These are phyloP conservation scores for Myxozyma neotropica DNA, from an alignment of 805 yeast species.

Conservation along the genomic window DNA sequence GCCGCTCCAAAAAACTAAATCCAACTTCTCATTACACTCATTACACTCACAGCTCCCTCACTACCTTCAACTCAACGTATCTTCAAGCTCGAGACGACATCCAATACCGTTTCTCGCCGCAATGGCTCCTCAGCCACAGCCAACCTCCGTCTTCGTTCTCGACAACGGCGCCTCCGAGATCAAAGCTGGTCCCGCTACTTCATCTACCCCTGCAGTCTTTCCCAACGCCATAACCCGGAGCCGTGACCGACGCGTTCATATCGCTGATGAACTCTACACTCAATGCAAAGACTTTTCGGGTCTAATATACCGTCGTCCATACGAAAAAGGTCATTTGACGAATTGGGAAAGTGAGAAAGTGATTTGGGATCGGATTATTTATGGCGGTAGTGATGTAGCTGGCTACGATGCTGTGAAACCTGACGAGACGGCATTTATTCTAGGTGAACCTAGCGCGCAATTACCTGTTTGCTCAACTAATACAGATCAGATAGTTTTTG, in stretches of 20 bases:
- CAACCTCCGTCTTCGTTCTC: conserved; percentile 52
- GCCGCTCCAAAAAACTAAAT: too few relatives aligned
- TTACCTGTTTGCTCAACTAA: conserved; percentile 78
- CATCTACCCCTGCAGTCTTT: conserved; percentile 45
- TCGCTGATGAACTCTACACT: conserved; percentile 66
- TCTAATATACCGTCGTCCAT: conserved; percentile 74
- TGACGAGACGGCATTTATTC: conserved; percentile 59
- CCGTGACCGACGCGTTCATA: conserved; percentile 68
- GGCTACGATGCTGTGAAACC: conserved; percentile 40
- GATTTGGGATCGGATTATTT: conserved; percentile 82
- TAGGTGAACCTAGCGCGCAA: conserved; percentile 81
- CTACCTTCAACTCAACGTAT: too few relatives aligned
- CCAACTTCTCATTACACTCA: too few relatives aligned
- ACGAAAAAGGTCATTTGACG: conserved; percentile 82
- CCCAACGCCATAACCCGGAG: conserved; percentile 75
- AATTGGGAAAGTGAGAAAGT: conserved; percentile 91
- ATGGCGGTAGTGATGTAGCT: conserved; percentile 27
- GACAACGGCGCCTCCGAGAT: conserved; percentile 91
- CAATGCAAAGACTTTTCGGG: conserved; percentile 74
- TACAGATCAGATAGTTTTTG: conserved; percentile 90
- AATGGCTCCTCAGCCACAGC: conserved; percentile 21
- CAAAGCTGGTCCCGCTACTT: conserved; percentile 55
- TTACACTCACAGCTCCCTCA: too few relatives aligned
- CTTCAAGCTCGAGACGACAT: too few relatives aligned
- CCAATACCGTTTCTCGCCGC: too few relatives aligned